phyloP scores from a whole-genome alignment of 306 rosid species.

The Cicer bijugum region DNA sequence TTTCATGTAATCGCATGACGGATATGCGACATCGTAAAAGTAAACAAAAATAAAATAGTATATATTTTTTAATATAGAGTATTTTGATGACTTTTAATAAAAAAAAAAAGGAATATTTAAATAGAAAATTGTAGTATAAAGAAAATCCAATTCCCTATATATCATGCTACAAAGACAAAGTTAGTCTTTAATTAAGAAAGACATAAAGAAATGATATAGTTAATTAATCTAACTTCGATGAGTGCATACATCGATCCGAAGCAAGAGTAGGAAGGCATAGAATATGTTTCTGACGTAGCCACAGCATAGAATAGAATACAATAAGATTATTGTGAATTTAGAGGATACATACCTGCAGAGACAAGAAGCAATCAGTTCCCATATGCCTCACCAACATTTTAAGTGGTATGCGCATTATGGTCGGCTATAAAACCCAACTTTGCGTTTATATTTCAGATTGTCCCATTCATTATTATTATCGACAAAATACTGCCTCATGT shows the following conservation, averaged over 20 bases:
- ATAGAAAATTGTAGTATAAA: too few species aligned
- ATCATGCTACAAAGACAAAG: too few species aligned
- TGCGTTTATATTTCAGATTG: neutral
- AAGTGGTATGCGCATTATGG: neutral
- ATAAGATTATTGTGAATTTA: neutral
- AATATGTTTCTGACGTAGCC: neutral
- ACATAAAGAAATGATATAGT: too few species aligned
- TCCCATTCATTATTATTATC: neutral
- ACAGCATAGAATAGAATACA: neutral
- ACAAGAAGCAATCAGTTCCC: neutral
- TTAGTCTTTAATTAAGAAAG: too few species aligned
- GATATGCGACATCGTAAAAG: too few species aligned
- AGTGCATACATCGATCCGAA: neutral
- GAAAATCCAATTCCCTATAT: too few species aligned
- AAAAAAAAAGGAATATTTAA: too few species aligned
- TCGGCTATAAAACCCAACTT: neutral
- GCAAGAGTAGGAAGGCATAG: neutral
- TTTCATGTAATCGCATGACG: too few species aligned
- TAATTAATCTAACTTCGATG: neutral
- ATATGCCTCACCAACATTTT: neutral
- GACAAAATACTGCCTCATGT: too few species aligned
- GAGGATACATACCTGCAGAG: constrained; percentile 1
- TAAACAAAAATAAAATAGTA: too few species aligned
- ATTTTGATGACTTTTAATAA: too few species aligned
- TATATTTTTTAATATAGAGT: too few species aligned